A percentile compares a stretch with the other conserved stretches of the same genome.
phyloP scores from a whole-genome alignment of 345 rosid genomes.

The Erodium maritimum region DNA sequence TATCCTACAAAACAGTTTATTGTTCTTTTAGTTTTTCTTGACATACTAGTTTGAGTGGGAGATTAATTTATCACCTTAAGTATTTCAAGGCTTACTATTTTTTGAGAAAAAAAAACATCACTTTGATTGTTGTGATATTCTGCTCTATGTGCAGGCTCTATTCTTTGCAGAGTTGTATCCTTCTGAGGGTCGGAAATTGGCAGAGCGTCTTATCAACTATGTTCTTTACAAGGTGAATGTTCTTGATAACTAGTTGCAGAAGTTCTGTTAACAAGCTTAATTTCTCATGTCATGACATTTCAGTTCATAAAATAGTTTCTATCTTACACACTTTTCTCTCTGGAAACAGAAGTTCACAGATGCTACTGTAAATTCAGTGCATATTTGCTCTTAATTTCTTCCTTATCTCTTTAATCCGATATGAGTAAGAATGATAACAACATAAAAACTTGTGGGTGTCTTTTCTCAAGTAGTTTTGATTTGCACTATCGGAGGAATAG shows the following conservation, averaged over 20 bases:
- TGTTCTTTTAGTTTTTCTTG: background rate
- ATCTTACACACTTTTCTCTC: too few relatives aligned
- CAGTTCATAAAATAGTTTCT: background rate
- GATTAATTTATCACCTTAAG: too few relatives aligned
- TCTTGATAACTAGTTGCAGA: slow-evolving; percentile 4
- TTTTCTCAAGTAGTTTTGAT: background rate
- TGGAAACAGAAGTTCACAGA: too few relatives aligned
- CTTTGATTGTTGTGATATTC: slow-evolving; percentile 7
- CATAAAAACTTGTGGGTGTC: background rate
- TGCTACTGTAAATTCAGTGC: background rate
- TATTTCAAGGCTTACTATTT: too few relatives aligned
- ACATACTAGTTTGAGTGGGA: background rate
- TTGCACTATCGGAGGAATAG: background rate
- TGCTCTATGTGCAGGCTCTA: slow-evolving; percentile 53
- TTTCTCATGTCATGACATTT: background rate
- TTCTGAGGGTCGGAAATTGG: slow-evolving; percentile 66
- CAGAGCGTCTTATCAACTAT: slow-evolving; percentile 84
- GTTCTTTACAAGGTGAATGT: slow-evolving; percentile 79
- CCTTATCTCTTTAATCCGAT: background rate
- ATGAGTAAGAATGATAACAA: background rate
- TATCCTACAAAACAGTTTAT: too few relatives aligned
- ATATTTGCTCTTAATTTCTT: background rate
- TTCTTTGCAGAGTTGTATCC: slow-evolving; percentile 73
- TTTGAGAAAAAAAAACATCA: too few relatives aligned
- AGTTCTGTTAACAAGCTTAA: background rate